phyloP scores from a whole-genome alignment of 2,329 filamentous ascomycete genomes.

The Phoma sp. region DNA sequence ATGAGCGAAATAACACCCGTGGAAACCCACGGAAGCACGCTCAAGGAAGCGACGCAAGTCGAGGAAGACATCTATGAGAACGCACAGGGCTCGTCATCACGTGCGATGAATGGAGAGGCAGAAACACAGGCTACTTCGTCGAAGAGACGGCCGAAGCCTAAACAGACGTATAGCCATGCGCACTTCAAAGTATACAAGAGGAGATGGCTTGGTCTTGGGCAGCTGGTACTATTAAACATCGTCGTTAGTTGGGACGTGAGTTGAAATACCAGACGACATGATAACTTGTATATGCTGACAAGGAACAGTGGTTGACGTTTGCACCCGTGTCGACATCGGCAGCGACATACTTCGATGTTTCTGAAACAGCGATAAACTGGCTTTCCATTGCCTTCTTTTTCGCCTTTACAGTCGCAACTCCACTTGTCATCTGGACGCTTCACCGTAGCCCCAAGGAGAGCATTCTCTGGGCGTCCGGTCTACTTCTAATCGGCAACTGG shows the following conservation, averaged over 20 bases:
- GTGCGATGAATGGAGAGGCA: background rate
- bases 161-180: conserved; percentile 37
- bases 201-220: conserved; percentile 85
- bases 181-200: conserved; percentile 74
- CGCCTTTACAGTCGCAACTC: conserved; percentile 76
- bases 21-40: conserved; percentile 2
- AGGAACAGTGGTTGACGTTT: conserved; percentile 85
- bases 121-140: background rate
- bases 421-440: conserved; percentile 75
- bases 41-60: background rate
- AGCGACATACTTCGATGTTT: conserved; percentile 77
- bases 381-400: conserved; percentile 88
- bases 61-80: conserved; percentile 5
- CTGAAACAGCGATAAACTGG: conserved; percentile 87
- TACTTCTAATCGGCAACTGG: conserved; percentile 89
- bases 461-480: conserved; percentile 74
- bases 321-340: conserved; percentile 80
- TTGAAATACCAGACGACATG: conserved; percentile 33
- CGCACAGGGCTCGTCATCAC: conserved; percentile 7
- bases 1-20: conserved; percentile 13
- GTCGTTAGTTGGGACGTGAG: conserved; percentile 95
- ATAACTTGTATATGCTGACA: background rate
- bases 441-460: conserved; percentile 81
- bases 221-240: conserved; percentile 88
- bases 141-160: conserved; percentile 10